phyloP scores from a whole-genome alignment of 2,329 filamentous ascomycete species.

The Furcasterigmium furcatum region DNA sequence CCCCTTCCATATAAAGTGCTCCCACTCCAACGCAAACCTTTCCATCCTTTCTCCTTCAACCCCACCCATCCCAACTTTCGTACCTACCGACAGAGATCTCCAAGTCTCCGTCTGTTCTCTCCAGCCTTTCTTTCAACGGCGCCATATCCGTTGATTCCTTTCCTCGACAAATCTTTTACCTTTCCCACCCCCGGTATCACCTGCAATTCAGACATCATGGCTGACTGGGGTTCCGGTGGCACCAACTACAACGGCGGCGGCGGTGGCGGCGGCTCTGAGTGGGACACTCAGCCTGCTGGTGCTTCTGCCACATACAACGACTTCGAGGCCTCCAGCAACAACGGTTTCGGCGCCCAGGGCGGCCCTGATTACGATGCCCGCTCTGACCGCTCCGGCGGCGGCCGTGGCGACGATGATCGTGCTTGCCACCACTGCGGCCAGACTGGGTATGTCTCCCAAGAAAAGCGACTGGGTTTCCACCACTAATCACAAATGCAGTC shows the following conservation, averaged over 20 bases:
- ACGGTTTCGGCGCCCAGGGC: not conserved
- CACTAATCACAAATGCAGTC: conserved; percentile 17
- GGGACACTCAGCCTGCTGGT: conserved; percentile 7
- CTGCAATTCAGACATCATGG: not conserved
- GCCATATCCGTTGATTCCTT: too few species aligned
- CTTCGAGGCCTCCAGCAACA: not conserved
- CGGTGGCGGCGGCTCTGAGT: conserved; percentile 5
- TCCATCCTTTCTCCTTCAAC: not conserved
- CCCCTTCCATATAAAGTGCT: too few species aligned
- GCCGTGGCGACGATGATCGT: conserved; percentile 17
- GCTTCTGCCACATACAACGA: not conserved
- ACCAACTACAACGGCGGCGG: conserved; percentile 3
- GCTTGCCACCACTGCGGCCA: conserved; percentile 33
- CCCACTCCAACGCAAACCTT: not conserved
- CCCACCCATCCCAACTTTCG: not conserved
- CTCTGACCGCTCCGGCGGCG: conserved; percentile 1
- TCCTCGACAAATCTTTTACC: too few species aligned
- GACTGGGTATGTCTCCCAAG: conserved; percentile 21
- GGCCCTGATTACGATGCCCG: not conserved
- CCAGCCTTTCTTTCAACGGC: not conserved
- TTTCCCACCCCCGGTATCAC: too few species aligned
- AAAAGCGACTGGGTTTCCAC: not conserved
- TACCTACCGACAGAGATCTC: too few species aligned
- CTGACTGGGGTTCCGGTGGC: conserved; percentile 1
- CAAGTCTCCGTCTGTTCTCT: not conserved